phyloP scores from a whole-genome alignment of 768 basidiomycete genomes.

The Tubosaeta brunneosetosa region DNA sequence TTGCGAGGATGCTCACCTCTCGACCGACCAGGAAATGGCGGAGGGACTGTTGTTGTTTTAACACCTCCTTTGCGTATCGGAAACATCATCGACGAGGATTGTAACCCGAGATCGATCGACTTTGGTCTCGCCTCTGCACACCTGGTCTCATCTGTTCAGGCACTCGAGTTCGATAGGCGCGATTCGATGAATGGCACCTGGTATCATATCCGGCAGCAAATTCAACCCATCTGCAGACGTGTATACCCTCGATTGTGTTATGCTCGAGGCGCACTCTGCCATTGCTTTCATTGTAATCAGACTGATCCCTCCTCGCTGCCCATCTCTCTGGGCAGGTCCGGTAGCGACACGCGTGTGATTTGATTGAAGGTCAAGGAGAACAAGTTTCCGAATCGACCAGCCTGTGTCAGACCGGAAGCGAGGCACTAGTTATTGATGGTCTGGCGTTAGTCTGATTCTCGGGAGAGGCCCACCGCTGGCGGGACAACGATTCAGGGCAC shows the following conservation, averaged over 20 bases:
- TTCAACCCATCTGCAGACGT: background rate
- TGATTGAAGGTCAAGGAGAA: conserved; percentile 1
- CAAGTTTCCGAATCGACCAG: background rate
- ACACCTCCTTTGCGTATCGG: too few species aligned
- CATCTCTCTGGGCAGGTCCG: background rate
- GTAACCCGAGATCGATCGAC: background rate
- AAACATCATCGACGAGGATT: too few species aligned
- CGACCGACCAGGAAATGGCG: background rate
- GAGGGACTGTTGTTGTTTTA: too few species aligned
- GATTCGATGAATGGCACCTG: background rate
- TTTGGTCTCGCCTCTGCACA: background rate
- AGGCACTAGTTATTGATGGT: background rate
- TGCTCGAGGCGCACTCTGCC: background rate
- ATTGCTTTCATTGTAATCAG: background rate
- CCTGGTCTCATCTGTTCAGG: background rate
- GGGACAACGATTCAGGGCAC: background rate
- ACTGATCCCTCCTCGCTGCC: background rate
- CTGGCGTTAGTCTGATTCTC: background rate
- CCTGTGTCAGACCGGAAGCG: background rate
- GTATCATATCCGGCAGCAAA: background rate
- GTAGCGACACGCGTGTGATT: background rate
- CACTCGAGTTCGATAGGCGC: background rate
- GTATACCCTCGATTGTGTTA: conserved; percentile 1
- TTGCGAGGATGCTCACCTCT: too few species aligned
- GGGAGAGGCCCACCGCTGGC: background rate